These are phyloP conservation scores for Comarum palustre DNA, from an alignment of 306 rosid genomes.

Conservation along the genomic window DNA sequence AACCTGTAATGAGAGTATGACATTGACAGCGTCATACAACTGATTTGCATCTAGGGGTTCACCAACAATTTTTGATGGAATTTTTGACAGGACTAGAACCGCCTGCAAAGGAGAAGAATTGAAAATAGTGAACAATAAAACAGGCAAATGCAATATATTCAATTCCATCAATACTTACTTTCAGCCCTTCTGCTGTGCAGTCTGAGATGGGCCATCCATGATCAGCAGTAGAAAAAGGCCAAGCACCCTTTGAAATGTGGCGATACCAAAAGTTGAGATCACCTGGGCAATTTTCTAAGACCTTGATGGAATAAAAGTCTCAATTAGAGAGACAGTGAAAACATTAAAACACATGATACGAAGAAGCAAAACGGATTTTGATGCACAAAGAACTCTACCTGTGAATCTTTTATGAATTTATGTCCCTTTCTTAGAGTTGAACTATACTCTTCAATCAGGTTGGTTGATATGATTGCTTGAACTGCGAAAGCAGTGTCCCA, in stretches of 20 bases:
- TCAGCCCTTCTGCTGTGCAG: constrained; percentile 89
- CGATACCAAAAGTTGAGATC: constrained; percentile 74
- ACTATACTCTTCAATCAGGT: constrained; percentile 63
- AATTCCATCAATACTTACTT: constrained; percentile 38
- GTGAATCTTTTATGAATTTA: constrained; percentile 61
- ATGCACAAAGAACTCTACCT: constrained; percentile 42
- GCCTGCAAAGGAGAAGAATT: constrained; percentile 46
- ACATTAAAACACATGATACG: neutral
- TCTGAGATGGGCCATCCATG: constrained; percentile 99
- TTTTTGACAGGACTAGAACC: constrained; percentile 55
- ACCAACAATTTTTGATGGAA: constrained; percentile 62
- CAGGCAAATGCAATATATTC: constrained; percentile 10
- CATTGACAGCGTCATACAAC: constrained; percentile 69
- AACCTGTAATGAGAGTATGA: constrained; percentile 84
- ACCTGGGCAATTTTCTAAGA: constrained; percentile 68
- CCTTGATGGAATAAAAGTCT: constrained; percentile 37
- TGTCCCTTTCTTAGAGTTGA: constrained; percentile 72
- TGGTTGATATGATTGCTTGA: constrained; percentile 84
- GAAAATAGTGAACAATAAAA: constrained; percentile 20
- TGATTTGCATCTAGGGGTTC: constrained; percentile 55
- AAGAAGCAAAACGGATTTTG: constrained; percentile 13
- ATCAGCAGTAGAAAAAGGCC: constrained; percentile 87
- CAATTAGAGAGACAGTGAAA: neutral
- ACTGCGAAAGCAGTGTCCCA: constrained; percentile 85
- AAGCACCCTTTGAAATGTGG: constrained; percentile 88